These are phyloP conservation scores for Leucoagaricus sp. DNA, from an alignment of 1,284 basidiomycete species.

Conservation along the genomic window DNA sequence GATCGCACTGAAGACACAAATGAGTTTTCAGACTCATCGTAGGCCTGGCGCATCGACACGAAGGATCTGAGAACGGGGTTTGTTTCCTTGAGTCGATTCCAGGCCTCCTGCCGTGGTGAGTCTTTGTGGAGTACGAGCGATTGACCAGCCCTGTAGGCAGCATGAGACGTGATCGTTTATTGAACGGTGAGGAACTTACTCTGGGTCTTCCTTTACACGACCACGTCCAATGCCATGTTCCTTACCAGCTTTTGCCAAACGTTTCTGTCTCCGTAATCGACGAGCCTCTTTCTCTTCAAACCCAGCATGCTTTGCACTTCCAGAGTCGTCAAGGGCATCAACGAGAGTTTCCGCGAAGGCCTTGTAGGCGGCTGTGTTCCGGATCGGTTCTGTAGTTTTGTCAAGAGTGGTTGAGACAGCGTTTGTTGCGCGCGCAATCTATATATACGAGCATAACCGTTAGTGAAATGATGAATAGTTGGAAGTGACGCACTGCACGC, in stretches of 20 bases:
- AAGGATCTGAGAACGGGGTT: constrained; percentile 72
- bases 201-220: constrained; percentile 69
- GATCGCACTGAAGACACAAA: constrained; percentile 80
- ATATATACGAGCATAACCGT: constrained; percentile 1
- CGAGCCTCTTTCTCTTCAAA: constrained; percentile 93
- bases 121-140: constrained; percentile 85
- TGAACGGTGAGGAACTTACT: constrained; percentile 53
- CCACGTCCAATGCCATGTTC: constrained; percentile 54
- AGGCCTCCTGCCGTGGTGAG: constrained; percentile 73
- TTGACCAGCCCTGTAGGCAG: constrained; percentile 69
- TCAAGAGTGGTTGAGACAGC: constrained; percentile 80
- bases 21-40: constrained; percentile 94
- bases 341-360: constrained; percentile 85
- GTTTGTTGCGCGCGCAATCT: constrained; percentile 81
- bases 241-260: constrained; percentile 83
- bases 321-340: constrained; percentile 94
- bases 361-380: constrained; percentile 96
- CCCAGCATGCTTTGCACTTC: constrained; percentile 89
- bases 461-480: neutral
- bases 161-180: constrained; percentile 7
- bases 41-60: constrained; percentile 66
- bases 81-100: constrained; percentile 75
- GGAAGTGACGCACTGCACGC: constrained; percentile 62
- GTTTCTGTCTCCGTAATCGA: constrained; percentile 70
- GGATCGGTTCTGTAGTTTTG: constrained; percentile 88